These are phyloP conservation scores for Phlebiopsis flavidoalba DNA, from an alignment of 768 basidiomycete genomes.

Conservation along the genomic window DNA sequence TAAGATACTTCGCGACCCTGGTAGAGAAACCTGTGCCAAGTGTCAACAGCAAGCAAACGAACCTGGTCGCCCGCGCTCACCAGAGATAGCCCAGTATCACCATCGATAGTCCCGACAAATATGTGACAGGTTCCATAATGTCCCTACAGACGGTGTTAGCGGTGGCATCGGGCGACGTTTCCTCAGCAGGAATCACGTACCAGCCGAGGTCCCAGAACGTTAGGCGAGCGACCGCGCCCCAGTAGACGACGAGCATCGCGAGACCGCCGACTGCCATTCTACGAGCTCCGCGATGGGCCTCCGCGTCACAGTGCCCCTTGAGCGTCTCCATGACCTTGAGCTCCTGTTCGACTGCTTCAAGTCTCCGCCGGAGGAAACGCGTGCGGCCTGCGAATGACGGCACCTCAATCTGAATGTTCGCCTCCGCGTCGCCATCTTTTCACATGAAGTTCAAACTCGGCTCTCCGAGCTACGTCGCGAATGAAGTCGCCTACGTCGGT, in stretches of 20 bases:
- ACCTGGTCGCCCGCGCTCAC: constrained; percentile 22
- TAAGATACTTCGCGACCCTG: constrained; percentile 63
- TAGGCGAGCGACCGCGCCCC: constrained; percentile 57
- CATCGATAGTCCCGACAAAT: constrained; percentile 56
- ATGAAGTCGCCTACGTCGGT: constrained; percentile 67
- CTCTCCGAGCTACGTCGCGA: constrained; percentile 50
- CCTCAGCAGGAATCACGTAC: constrained; percentile 20
- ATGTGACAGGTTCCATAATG: constrained; percentile 67
- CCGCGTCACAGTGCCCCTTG: constrained; percentile 50
- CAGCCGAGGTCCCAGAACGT: constrained; percentile 62
- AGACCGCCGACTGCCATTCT: constrained; percentile 55
- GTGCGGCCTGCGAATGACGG: constrained; percentile 63
- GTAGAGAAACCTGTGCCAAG: constrained; percentile 43
- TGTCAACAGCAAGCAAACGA: not conserved
- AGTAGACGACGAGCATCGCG: constrained; percentile 56
- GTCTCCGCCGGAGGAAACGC: constrained; percentile 45
- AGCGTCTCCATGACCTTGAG: constrained; percentile 47
- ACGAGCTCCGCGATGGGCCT: constrained; percentile 52
- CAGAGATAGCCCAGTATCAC: constrained; percentile 61
- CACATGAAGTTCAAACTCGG: constrained; percentile 47
- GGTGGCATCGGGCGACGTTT: not conserved
- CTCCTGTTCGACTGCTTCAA: constrained; percentile 37
- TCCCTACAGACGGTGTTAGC: constrained; percentile 34
- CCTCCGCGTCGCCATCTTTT: constrained; percentile 11
- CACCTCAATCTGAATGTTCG: constrained; percentile 45